Evolutionary conservation across 192 early-diverging fungal species (phyloP).

Genomic region (Entomortierella chlamydospora): DNA sequence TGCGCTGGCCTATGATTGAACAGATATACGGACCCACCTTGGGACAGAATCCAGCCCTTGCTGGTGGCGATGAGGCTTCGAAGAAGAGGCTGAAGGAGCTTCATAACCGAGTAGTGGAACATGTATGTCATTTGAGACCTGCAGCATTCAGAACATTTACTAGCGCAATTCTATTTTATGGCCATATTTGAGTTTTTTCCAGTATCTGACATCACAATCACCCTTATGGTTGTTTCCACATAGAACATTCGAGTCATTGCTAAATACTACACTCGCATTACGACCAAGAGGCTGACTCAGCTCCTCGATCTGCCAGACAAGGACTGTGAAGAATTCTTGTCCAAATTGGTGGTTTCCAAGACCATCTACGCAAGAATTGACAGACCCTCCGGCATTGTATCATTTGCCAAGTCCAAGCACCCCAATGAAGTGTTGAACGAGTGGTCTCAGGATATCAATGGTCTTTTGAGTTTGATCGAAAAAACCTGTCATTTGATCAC

Average conservation of each 20-base stretch:
- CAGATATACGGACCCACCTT: slow-evolving; percentile 86
- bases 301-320: slow-evolving; percentile 86
- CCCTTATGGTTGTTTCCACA: background rate
- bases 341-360: slow-evolving; percentile 93
- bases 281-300: slow-evolving; percentile 86
- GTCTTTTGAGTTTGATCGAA: slow-evolving; percentile 89
- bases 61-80: slow-evolving; percentile 76
- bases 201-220: background rate
- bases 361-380: slow-evolving; percentile 98
- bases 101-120: slow-evolving; percentile 96
- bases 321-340: slow-evolving; percentile 93
- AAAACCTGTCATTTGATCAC: slow-evolving; percentile 94
- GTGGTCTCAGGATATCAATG: slow-evolving; percentile 93
- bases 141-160: no score
- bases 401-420: slow-evolving; percentile 86
- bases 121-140: no score
- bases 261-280: slow-evolving; percentile 94
- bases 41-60: slow-evolving; percentile 81
- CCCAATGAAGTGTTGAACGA: slow-evolving; percentile 92
- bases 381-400: slow-evolving; percentile 88
- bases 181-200: background rate
- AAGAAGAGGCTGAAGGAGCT: slow-evolving; percentile 84
- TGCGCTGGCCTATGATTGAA: slow-evolving; percentile 96
- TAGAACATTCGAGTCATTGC: slow-evolving; percentile 96
- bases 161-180: background rate